A percentile compares a stretch with the other conserved stretches of the same genome.
Conservation (phyloP, 2,329 filamentous ascomycete species). For the Neopestalotiopsis rosae region DNA sequence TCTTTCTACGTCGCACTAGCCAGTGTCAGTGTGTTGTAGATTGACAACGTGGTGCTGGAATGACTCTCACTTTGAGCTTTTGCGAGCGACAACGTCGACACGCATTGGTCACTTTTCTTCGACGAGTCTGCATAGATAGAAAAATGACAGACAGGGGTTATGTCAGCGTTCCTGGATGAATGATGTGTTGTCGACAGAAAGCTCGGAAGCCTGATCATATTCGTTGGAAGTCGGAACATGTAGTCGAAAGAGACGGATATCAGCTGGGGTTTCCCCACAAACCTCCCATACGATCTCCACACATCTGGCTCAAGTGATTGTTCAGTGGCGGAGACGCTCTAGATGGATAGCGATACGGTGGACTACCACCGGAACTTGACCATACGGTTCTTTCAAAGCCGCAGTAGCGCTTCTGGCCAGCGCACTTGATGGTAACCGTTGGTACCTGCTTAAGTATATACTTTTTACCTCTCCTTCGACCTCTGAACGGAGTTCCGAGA, state of each 20-base stretch:
- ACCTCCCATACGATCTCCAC: background rate
- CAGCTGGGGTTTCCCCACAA: background rate
- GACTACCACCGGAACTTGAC: too few relatives aligned
- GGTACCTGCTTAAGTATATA: too few relatives aligned
- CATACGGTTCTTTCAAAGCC: too few relatives aligned
- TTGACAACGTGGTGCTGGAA: background rate
- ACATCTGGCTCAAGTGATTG: background rate
- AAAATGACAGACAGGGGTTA: background rate
- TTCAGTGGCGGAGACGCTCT: too few relatives aligned
- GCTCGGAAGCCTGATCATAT: background rate
- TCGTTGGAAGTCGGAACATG: background rate
- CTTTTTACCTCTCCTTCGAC: too few relatives aligned
- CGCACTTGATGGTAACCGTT: too few relatives aligned
- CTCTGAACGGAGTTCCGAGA: too few relatives aligned
- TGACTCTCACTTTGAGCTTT: constrained; percentile 7
- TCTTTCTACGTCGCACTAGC: constrained; percentile 29
- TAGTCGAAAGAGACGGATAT: background rate
- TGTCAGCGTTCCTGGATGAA: background rate
- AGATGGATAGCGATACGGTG: too few relatives aligned
- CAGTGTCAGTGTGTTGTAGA: background rate
- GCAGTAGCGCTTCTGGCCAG: too few relatives aligned
- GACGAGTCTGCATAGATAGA: background rate
- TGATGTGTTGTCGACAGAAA: background rate
- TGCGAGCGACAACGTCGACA: constrained; percentile 7
- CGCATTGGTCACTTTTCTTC: background rate